Conservation (phyloP, 2,329 filamentous ascomycete species). For the Zasmidium cellare region DNA sequence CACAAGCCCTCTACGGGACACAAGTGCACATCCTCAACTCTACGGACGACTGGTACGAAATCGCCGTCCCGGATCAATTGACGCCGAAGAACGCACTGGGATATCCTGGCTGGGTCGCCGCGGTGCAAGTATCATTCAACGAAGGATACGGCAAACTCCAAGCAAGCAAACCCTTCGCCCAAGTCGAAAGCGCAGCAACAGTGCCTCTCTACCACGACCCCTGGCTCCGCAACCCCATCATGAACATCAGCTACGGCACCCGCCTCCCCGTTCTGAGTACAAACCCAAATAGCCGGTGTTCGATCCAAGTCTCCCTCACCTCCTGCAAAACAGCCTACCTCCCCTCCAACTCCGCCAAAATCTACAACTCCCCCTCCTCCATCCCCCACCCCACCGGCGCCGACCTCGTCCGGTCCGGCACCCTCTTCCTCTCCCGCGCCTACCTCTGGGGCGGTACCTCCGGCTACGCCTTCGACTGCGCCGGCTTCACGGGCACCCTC, state of each 20-base stretch:
- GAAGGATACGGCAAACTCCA: neutral
- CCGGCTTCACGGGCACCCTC: neutral
- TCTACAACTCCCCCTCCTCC: neutral
- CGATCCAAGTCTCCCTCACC: neutral
- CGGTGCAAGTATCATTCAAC: neutral
- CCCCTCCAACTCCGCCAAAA: neutral
- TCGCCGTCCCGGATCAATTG: neutral
- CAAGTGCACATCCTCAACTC: neutral
- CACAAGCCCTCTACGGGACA: neutral
- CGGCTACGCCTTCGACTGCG: neutral
- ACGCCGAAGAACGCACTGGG: neutral
- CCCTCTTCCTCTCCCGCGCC: neutral
- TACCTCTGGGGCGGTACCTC: slow-evolving; percentile 1
- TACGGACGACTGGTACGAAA: neutral
- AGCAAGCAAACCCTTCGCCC: neutral
- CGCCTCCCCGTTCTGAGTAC: neutral
- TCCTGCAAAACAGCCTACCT: neutral
- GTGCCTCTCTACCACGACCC: neutral
- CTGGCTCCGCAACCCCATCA: neutral
- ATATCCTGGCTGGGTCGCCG: neutral
- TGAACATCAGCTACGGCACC: neutral
- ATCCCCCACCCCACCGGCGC: neutral
- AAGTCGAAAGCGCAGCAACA: neutral
- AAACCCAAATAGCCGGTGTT: neutral
- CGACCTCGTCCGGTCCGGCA: neutral